Base-by-base conservation (phyloP, 371 early-diverging fungal species). In the Mucor circinelloides region DNA sequence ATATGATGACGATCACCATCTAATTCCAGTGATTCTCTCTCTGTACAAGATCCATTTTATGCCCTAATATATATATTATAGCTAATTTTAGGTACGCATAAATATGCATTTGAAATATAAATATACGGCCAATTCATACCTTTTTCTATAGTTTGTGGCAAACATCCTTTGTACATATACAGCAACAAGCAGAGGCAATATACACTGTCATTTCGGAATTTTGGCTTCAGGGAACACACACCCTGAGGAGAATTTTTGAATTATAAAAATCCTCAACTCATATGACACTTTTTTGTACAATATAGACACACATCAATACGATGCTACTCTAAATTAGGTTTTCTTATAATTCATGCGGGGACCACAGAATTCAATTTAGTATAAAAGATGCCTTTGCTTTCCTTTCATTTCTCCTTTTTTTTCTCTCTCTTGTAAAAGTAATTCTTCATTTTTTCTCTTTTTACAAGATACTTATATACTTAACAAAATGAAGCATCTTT, bases 401-500 rank as follows among this genome's bases (percentile, higher is more conserved):
- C 40, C 60, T 28, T 38, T 31, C 21, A n/a, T 19, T 9, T 46
- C 31, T 8, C 30, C 46, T 46, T 44, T 44, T 44, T 60, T 46
- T 19, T 19, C 10, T 31, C 19, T 19, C 25, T 40, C 23, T 58
- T 23, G 23, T 19, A 23, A 8, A 19, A 17, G 19, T 19, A 46
- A 58, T 34, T 30, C 31, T 34, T 31, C 30, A n/a, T 31, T 5
- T 61, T 57, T 31, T 6, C 34, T 7, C 30, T 46, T 42, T 30
- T 31, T 12, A 40, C 17, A 40, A 40, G 9, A 48, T 21, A 23
- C 23, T 21, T 48, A 8, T 21, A 36, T 46, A 56, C 7, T 23
- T 56, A 6, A 34, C 34, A 34, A 42, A 59, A 81, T 82, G 82
- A 77, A 75, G 54, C 66, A 77, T 67, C 59, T 80, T 36, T 72